Percentiles rank a stretch among this genome's conserved stretches.
phyloP scores from a whole-genome alignment of 345 rosid genomes.

The Aquilaria malaccensis region DNA sequence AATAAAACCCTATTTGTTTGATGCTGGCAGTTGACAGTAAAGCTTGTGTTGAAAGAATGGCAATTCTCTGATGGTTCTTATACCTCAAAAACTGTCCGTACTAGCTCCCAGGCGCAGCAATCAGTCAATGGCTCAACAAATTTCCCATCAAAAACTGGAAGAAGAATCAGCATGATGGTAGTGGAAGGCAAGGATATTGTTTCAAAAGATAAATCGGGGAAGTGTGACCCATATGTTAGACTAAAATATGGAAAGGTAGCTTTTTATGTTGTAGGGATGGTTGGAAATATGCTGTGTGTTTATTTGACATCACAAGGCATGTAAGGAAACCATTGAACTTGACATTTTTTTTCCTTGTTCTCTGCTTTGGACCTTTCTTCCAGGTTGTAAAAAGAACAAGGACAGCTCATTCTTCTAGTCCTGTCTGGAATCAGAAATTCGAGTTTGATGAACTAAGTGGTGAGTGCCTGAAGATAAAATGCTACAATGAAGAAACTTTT shows the following conservation, averaged over 20 bases:
- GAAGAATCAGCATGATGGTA: slow-evolving; percentile 49
- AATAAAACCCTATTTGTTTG: background rate
- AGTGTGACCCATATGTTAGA: slow-evolving; percentile 58
- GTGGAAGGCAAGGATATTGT: slow-evolving; percentile 54
- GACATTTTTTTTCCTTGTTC: background rate
- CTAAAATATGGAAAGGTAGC: slow-evolving; percentile 78
- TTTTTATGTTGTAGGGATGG: background rate
- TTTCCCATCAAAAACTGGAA: slow-evolving; percentile 52
- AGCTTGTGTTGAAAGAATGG: slow-evolving; percentile 78
- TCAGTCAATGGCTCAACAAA: slow-evolving; percentile 44
- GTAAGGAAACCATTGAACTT: background rate
- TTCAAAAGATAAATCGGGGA: slow-evolving; percentile 49
- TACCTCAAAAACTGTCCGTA: slow-evolving; percentile 30
- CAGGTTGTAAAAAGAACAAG: slow-evolving; percentile 58
- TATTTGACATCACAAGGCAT: background rate
- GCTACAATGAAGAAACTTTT: slow-evolving; percentile 60
- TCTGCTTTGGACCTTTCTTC: slow-evolving; percentile 6
- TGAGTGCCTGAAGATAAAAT: slow-evolving; percentile 64
- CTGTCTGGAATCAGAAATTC: slow-evolving; percentile 63
- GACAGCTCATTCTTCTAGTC: slow-evolving; percentile 34
- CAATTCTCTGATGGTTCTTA: slow-evolving; percentile 86
- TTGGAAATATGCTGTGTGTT: slow-evolving; percentile 1
- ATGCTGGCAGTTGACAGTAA: slow-evolving; percentile 52
- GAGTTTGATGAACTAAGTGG: slow-evolving; percentile 79
- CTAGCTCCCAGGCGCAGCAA: slow-evolving; percentile 26